A percentile compares a stretch with the other conserved stretches of the same genome.
These are phyloP conservation scores for Suillus fuscotomentosus DNA, from an alignment of 768 basidiomycete genomes.

Conservation along the genomic window DNA sequence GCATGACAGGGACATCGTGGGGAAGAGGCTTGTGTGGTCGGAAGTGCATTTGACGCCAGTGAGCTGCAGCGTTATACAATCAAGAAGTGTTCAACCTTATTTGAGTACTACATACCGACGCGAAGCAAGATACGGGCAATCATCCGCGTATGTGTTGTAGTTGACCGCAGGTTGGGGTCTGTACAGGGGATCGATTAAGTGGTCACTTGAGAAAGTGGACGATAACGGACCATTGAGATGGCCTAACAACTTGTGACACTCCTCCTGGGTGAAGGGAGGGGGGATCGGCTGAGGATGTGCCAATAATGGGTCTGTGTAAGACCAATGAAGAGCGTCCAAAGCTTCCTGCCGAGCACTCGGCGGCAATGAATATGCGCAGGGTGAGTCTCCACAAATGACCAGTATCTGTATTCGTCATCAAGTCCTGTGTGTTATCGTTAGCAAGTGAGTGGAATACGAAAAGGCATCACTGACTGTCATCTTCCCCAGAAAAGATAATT, in stretches of 20 bases:
- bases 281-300: conserved; percentile 54
- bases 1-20: conserved; percentile 40
- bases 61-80: conserved; percentile 31
- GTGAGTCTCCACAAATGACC: conserved; percentile 78
- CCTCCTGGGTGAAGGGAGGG: conserved; percentile 72
- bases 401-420: conserved; percentile 78
- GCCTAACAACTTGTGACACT: conserved; percentile 71
- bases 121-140: conserved; percentile 68
- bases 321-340: conserved; percentile 75
- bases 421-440: conserved; percentile 43
- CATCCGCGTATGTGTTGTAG: conserved; percentile 55
- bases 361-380: conserved; percentile 69
- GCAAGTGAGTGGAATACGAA: not conserved
- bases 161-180: conserved; percentile 23
- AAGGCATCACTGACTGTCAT: conserved; percentile 39
- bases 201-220: not conserved
- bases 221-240: conserved; percentile 42
- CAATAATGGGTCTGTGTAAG: conserved; percentile 75
- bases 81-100: not conserved
- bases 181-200: conserved; percentile 1
- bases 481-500: conserved; percentile 24
- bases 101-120: conserved; percentile 47
- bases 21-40: conserved; percentile 68
- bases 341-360: conserved; percentile 62
- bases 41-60: conserved; percentile 72